These are phyloP conservation scores for Suhomyces taliae DNA, from an alignment of 1,139 yeast species.

Conservation along the genomic window DNA sequence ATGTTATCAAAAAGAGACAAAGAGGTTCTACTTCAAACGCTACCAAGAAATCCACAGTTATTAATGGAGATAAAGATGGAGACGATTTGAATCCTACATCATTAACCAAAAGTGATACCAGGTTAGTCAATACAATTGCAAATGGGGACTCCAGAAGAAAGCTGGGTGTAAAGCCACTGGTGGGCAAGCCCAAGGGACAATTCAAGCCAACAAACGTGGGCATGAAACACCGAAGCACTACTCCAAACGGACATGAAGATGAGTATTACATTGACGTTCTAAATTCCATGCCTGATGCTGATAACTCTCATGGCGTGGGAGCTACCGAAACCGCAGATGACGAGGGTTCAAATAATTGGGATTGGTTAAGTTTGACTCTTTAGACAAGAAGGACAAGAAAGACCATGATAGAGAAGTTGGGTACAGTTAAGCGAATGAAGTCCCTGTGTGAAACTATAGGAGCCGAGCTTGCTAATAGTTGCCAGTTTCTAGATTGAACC, in stretches of 20 bases:
- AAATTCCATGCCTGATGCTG: constrained; percentile 5
- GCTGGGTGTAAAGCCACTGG: neutral
- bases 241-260: constrained; percentile 1
- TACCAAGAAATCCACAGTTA: constrained; percentile 10
- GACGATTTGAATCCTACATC: constrained; percentile 28
- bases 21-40: constrained; percentile 19
- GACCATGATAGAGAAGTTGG: too few relatives aligned
- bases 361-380: constrained; percentile 28
- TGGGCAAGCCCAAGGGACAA: neutral
- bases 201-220: neutral
- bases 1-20: constrained; percentile 29
- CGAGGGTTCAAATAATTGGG: constrained; percentile 21
- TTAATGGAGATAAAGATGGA: constrained; percentile 16
- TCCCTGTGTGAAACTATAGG: too few relatives aligned
- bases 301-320: neutral
- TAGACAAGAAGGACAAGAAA: constrained; percentile 2
- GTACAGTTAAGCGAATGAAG: too few relatives aligned
- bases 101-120: constrained; percentile 15
- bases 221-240: neutral
- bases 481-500: too few relatives aligned
- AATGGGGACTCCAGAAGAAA: neutral
- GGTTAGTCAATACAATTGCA: constrained; percentile 9
- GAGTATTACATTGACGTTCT: constrained; percentile 4
- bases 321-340: constrained; percentile 9
- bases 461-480: too few relatives aligned